Conservation (phyloP, 306 rosid genomes). For the Urtica urens region DNA sequence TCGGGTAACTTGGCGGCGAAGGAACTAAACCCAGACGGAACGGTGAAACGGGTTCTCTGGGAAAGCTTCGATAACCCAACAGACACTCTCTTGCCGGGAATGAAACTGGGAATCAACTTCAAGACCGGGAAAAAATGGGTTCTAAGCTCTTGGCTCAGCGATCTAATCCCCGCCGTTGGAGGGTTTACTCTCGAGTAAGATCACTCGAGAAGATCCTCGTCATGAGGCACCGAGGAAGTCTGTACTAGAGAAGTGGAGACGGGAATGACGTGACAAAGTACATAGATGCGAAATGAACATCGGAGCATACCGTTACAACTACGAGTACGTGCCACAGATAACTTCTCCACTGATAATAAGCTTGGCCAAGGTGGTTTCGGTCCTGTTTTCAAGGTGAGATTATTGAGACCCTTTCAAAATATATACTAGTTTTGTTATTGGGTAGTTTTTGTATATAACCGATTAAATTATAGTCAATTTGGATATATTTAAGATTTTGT, state of each 20-base stretch:
- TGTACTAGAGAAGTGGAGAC: neutral
- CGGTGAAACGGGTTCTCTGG: neutral
- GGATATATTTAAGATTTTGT: too few species aligned
- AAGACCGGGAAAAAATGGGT: neutral
- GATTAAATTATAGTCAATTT: too few species aligned
- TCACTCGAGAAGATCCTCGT: neutral
- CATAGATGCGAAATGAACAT: too few species aligned
- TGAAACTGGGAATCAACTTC: constrained; percentile 11
- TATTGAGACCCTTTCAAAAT: neutral
- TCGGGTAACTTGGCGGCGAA: neutral
- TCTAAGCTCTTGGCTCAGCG: neutral
- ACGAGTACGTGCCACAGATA: neutral
- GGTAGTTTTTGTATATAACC: neutral
- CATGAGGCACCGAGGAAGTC: neutral
- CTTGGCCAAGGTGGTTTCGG: constrained; percentile 17
- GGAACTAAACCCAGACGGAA: neutral
- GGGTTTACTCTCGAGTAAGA: neutral
- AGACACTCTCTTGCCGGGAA: constrained; percentile 17
- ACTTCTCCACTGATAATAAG: neutral
- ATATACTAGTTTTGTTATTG: neutral
- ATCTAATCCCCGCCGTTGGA: neutral
- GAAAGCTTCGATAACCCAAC: constrained; percentile 12
- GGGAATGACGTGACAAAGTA: too few species aligned
- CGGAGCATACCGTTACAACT: too few species aligned
- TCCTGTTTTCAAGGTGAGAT: constrained; percentile 11